A percentile compares a stretch with the other conserved stretches of the same genome.
phyloP scores from a whole-genome alignment of 768 basidiomycete species.

The Mycena chlorophos region DNA sequence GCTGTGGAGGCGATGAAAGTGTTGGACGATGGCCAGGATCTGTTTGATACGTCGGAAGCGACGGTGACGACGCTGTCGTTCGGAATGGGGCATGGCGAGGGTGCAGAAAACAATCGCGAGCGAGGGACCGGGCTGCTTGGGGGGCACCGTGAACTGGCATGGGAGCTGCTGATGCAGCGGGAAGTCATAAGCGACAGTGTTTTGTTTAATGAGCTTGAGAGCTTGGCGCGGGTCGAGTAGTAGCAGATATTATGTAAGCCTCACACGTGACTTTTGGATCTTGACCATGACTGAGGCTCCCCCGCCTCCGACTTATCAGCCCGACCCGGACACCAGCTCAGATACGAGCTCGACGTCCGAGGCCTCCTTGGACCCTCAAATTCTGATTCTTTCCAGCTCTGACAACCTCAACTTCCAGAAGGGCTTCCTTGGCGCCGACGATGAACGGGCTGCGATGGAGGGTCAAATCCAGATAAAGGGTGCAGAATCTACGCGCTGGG shows the following conservation, averaged over 20 bases:
- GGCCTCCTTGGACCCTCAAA: slow-evolving; percentile 48
- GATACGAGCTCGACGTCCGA: slow-evolving; percentile 25
- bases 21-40: slow-evolving; percentile 73
- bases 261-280: no score
- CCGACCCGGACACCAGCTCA: slow-evolving; percentile 36
- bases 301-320: slow-evolving; percentile 65
- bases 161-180: slow-evolving; percentile 69
- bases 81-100: slow-evolving; percentile 84
- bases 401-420: slow-evolving; percentile 80
- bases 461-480: slow-evolving; percentile 88
- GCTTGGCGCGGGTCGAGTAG: slow-evolving; percentile 68
- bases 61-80: slow-evolving; percentile 66
- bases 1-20: slow-evolving; percentile 78
- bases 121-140: slow-evolving; percentile 75
- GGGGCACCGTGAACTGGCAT: slow-evolving; percentile 67
- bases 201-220: slow-evolving; percentile 79
- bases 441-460: slow-evolving; percentile 79
- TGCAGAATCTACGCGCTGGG: slow-evolving; percentile 55
- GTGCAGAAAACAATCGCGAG: slow-evolving; percentile 63
- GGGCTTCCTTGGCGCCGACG: slow-evolving; percentile 82
- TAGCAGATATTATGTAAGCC: slow-evolving; percentile 25
- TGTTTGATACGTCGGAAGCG: slow-evolving; percentile 66
- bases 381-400: slow-evolving; percentile 71
- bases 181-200: slow-evolving; percentile 63
- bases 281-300: slow-evolving; percentile 42